Evolutionary conservation across 2,329 filamentous ascomycete species (phyloP), one percentile per base, ranked within the genome.

Genomic region (Alternaria dauci): DNA sequence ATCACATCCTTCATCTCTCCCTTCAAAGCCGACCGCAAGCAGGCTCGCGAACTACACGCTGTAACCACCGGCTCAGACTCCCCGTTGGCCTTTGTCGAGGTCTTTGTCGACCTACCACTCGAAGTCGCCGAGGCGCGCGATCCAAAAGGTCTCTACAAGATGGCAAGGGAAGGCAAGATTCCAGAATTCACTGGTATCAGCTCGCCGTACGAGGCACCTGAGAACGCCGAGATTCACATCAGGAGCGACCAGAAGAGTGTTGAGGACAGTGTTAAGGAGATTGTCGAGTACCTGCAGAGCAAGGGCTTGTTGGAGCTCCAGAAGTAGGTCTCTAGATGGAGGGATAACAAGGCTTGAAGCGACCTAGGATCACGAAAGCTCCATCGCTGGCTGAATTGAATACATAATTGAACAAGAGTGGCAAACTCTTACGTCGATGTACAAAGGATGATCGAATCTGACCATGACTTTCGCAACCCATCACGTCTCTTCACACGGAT

Each of bases 1-100:
- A 89, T 99, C 69, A 97, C 95, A 55, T 95, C 91, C 62, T 99
- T 99, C 85, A 99, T 99, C 84, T 96, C 92, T 1, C 95, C 95
- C 1, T 98, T 97, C 85, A 88, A 88, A 58, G 90, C 90, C 34
- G 95, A 99, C 82, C 89, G 95, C 59, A 85, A 92, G 68, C 86
- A 91, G 42, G 95, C 95, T 8, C 89, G 95, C 60, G 84, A 89
- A 65, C 83, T 99, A 72, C 95, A 99, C 81, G 85, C 86, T 66
- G 84, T 86, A 2, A 83, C 86, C 58, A 69, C 66, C 9, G 66
- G 70, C 73, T 82, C 72, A 25, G 89, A 90, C 71, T 83, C 84
- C 68, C 82, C 91, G 0, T 86, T 98, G 58, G 90, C 91, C 9
- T 99, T 99, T 78, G 86, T 99, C 68, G 95, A 99, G 82, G 93